Evolutionary conservation across 2,329 filamentous ascomycete species (phyloP).

Genomic region (Monosporascus sp.): DNA sequence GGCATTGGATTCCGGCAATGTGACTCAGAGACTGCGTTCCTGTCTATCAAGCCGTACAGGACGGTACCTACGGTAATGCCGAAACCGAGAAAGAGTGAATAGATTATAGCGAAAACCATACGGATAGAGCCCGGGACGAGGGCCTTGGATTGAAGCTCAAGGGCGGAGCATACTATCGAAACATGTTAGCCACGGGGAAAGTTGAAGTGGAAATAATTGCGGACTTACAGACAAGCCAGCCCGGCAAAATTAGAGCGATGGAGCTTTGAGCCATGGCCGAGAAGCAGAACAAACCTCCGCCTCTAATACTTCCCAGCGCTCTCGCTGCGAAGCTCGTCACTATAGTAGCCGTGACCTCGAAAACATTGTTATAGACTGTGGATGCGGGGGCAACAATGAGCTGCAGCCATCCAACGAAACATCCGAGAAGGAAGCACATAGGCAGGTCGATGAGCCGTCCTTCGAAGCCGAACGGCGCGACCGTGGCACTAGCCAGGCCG

Average conservation of each 20-base stretch:
- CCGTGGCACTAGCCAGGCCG: conserved; percentile 21
- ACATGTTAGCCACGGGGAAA: conserved; percentile 1
- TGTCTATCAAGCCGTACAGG: conserved; percentile 45
- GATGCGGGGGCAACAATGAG: conserved; percentile 69
- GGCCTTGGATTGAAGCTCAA: conserved; percentile 63
- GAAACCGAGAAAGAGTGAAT: conserved; percentile 64
- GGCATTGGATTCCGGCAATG: conserved; percentile 39
- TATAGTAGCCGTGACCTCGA: conserved; percentile 51
- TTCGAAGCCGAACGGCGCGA: conserved; percentile 24
- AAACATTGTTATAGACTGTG: conserved; percentile 56
- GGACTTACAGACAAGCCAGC: conserved; percentile 40
- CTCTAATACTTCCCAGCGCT: conserved; percentile 60
- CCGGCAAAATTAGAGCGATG: conserved; percentile 68
- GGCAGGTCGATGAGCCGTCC: conserved; percentile 23
- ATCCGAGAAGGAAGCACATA: conserved; percentile 24
- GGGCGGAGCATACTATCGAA: conserved; percentile 41
- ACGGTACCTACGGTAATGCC: conserved; percentile 59
- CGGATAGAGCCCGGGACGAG: conserved; percentile 65
- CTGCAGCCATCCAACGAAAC: conserved; percentile 46
- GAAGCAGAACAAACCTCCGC: conserved; percentile 61
- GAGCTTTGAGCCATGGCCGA: conserved; percentile 67
- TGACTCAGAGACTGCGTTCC: conserved; percentile 35
- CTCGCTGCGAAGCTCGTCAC: conserved; percentile 64
- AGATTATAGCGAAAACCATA: conserved; percentile 68
- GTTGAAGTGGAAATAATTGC: neutral